phyloP scores from a whole-genome alignment of 805 yeast species.

The Wickerhamiella occidentalis region DNA sequence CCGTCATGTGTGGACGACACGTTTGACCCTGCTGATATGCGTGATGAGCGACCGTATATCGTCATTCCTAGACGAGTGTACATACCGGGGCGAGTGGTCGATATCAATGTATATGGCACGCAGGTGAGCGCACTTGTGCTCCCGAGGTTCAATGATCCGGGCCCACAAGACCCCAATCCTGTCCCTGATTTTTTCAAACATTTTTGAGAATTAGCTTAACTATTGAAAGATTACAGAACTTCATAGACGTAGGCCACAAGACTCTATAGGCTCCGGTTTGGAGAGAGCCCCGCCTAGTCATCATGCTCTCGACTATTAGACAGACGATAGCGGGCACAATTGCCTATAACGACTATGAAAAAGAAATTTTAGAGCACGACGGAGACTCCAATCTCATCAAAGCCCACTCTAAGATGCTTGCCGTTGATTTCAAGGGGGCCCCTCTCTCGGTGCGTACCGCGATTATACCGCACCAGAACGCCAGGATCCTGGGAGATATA shows the following conservation, averaged over 20 bases:
- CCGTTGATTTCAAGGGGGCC: neutral
- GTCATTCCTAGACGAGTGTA: neutral
- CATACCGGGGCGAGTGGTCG: neutral
- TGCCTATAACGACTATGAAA: slow-evolving; percentile 8
- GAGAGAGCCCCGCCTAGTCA: no score
- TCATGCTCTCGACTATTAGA: neutral
- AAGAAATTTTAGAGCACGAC: neutral
- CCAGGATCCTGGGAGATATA: neutral
- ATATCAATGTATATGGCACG: neutral
- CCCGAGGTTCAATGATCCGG: no score
- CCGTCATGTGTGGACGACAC: neutral
- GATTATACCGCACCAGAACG: slow-evolving; percentile 6
- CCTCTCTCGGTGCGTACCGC: neutral
- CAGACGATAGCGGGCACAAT: slow-evolving; percentile 2
- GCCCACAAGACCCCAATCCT: no score
- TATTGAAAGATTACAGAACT: no score
- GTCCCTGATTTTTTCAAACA: no score
- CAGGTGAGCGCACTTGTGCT: neutral
- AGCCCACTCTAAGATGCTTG: neutral
- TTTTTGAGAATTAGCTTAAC: no score
- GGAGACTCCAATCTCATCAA: slow-evolving; percentile 8
- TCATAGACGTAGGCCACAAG: no score
- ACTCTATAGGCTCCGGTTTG: no score
- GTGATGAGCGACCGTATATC: neutral
- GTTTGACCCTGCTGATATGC: neutral